Percentiles rank a stretch among this genome's conserved stretches.
These are phyloP conservation scores for Ascocoryne sarcoides DNA, from an alignment of 2,329 filamentous ascomycete species.

Conservation along the genomic window DNA sequence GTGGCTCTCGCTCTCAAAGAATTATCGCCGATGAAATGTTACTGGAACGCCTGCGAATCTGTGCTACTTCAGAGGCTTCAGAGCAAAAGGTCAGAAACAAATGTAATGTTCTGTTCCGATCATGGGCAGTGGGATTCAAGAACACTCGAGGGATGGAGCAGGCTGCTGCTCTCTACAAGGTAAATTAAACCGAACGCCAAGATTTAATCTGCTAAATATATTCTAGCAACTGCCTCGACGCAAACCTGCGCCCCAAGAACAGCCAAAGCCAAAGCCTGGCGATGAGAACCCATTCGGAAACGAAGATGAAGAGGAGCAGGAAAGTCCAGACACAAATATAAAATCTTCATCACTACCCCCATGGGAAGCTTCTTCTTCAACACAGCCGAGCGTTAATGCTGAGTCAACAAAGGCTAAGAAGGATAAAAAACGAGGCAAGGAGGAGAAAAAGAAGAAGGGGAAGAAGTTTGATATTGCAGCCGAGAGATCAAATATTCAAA, in stretches of 20 bases:
- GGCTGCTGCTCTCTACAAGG: constrained; percentile 69
- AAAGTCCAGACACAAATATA: too few relatives aligned
- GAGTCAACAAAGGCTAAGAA: constrained; percentile 32
- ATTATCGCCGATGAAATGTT: constrained; percentile 85
- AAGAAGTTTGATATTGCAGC: constrained; percentile 74
- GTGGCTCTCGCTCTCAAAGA: constrained; percentile 76
- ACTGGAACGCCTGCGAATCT: constrained; percentile 81
- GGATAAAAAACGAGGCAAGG: constrained; percentile 29
- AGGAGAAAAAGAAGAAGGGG: constrained; percentile 46
- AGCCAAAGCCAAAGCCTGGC: background rate
- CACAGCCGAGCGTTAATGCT: background rate
- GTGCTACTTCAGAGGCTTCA: constrained; percentile 75
- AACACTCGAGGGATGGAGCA: constrained; percentile 69
- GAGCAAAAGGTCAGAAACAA: constrained; percentile 82
- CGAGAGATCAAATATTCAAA: constrained; percentile 80
- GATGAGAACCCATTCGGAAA: constrained; percentile 62
- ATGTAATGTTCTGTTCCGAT: constrained; percentile 75
- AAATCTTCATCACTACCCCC: constrained; percentile 9
- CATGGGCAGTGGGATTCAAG: constrained; percentile 80
- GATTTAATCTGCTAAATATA: constrained; percentile 8
- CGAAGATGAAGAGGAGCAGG: constrained; percentile 38
- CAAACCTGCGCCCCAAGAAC: constrained; percentile 63
- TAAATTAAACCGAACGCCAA: background rate
- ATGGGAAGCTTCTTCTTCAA: background rate
- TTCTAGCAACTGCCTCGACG: constrained; percentile 50